Conservation (phyloP, 2,329 filamentous ascomycete species). For the Penicillium sumatraense region DNA sequence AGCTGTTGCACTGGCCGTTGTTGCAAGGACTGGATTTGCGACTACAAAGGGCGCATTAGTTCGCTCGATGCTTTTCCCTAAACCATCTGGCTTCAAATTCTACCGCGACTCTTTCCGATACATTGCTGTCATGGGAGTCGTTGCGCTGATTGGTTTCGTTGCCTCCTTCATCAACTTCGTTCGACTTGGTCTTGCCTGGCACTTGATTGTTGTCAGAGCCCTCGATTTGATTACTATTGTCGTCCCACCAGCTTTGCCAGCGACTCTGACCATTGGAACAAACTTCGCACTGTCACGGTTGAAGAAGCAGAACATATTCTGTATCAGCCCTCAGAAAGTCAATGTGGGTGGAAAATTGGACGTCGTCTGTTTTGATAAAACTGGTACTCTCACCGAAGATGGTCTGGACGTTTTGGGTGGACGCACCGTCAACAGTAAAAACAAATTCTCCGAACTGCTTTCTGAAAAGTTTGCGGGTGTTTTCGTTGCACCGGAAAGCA, state of each 20-base stretch:
- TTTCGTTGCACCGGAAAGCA: constrained; percentile 61
- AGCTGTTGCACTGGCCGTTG: constrained; percentile 87
- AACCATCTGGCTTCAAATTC: constrained; percentile 97
- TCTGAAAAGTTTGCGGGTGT: constrained; percentile 59
- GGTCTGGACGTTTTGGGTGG: constrained; percentile 92
- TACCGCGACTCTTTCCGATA: constrained; percentile 97
- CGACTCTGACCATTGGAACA: constrained; percentile 93
- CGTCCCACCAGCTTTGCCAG: constrained; percentile 90
- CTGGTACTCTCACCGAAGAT: constrained; percentile 96
- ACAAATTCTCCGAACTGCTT: constrained; percentile 76
- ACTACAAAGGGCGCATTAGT: constrained; percentile 96
- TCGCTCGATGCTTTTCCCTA: constrained; percentile 97
- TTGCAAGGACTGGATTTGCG: constrained; percentile 93
- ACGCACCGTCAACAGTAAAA: constrained; percentile 70
- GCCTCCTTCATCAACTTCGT: constrained; percentile 94
- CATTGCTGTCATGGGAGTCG: constrained; percentile 90
- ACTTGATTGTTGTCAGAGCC: constrained; percentile 87
- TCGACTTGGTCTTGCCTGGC: constrained; percentile 79
- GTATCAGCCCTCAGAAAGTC: constrained; percentile 92
- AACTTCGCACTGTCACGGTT: constrained; percentile 89
- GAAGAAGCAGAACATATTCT: constrained; percentile 90
- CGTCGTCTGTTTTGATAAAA: constrained; percentile 98
- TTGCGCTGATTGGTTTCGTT: constrained; percentile 84
- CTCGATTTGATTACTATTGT: constrained; percentile 97
- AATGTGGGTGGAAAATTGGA: constrained; percentile 97